Percentiles rank a stretch among this genome's conserved stretches.
These are phyloP conservation scores for Setomelanomma holmii DNA, from an alignment of 2,329 filamentous ascomycete species.

Conservation along the genomic window DNA sequence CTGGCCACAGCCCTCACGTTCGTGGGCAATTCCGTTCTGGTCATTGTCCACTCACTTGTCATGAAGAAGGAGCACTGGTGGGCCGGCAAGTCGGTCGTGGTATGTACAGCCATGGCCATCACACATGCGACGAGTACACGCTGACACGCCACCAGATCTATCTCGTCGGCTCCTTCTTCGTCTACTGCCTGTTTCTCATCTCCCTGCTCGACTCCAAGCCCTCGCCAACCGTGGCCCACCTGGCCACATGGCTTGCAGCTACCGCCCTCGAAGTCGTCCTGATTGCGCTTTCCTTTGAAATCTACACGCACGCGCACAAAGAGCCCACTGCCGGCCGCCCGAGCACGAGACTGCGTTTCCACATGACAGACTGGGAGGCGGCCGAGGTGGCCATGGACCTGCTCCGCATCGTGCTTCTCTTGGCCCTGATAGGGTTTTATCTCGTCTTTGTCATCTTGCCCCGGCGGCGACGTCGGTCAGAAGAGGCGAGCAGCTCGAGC, in stretches of 20 bases:
- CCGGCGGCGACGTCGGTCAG: slow-evolving; percentile 18
- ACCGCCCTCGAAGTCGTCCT: slow-evolving; percentile 77
- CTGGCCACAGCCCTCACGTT: slow-evolving; percentile 76
- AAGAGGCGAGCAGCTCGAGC: slow-evolving; percentile 45
- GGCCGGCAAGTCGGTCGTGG: slow-evolving; percentile 79
- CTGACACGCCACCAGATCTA: slow-evolving; percentile 70
- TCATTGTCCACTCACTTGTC: slow-evolving; percentile 76
- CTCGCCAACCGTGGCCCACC: slow-evolving; percentile 80
- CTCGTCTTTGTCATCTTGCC: slow-evolving; percentile 57
- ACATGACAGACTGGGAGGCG: slow-evolving; percentile 66
- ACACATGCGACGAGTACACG: slow-evolving; percentile 25
- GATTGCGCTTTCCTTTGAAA: slow-evolving; percentile 69
- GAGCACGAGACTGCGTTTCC: slow-evolving; percentile 28
- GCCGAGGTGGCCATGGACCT: slow-evolving; percentile 72
- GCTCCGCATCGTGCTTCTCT: slow-evolving; percentile 71
- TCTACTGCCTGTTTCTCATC: slow-evolving; percentile 85
- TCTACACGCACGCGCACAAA: slow-evolving; percentile 73
- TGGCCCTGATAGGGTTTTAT: slow-evolving; percentile 67
- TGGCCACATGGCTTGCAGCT: slow-evolving; percentile 78
- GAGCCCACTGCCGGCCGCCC: slow-evolving; percentile 60
- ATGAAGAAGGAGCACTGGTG: slow-evolving; percentile 74
- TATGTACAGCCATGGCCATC: slow-evolving; percentile 55
- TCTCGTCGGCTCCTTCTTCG: slow-evolving; percentile 82
- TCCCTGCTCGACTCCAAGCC: slow-evolving; percentile 84
- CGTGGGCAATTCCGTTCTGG: slow-evolving; percentile 74